Conservation (phyloP, 768 basidiomycete species). For the Tylopilus cervinicoccineus region DNA sequence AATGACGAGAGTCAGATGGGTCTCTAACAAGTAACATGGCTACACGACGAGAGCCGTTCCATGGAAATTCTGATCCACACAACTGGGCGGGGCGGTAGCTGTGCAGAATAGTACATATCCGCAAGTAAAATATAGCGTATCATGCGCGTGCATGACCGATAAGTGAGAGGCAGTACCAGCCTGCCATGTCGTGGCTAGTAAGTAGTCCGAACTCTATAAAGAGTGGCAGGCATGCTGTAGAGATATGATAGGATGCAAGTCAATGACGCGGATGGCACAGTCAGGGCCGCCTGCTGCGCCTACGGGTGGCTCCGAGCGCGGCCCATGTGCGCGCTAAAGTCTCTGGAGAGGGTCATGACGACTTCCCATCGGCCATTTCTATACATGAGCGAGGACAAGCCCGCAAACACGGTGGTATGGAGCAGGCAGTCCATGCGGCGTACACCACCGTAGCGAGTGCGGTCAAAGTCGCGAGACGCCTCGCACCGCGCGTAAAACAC, state of each 20-base stretch:
- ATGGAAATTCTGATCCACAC: conserved; percentile 9
- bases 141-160: neutral
- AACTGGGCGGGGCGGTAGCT: neutral
- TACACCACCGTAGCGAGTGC: conserved; percentile 38
- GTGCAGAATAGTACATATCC: neutral
- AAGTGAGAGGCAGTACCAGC: conserved; percentile 12
- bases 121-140: conserved; percentile 3
- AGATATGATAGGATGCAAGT: neutral
- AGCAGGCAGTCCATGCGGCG: conserved; percentile 48
- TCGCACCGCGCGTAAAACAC: conserved; percentile 47
- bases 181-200: neutral
- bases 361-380: conserved; percentile 36
- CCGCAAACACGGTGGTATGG: conserved; percentile 47
- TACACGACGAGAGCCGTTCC: conserved; percentile 2
- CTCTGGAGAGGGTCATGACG: conserved; percentile 44
- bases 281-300: neutral
- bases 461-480: conserved; percentile 33
- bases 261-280: neutral
- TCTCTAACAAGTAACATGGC: neutral
- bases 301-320: neutral
- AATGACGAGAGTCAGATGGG: neutral
- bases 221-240: conserved; percentile 5
- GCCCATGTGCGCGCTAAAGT: conserved; percentile 16
- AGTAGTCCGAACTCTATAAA: neutral
- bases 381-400: conserved; percentile 41